Evolutionary conservation across 257 asterid genomes (phyloP).

Genomic region (Avicennia marina): DNA sequence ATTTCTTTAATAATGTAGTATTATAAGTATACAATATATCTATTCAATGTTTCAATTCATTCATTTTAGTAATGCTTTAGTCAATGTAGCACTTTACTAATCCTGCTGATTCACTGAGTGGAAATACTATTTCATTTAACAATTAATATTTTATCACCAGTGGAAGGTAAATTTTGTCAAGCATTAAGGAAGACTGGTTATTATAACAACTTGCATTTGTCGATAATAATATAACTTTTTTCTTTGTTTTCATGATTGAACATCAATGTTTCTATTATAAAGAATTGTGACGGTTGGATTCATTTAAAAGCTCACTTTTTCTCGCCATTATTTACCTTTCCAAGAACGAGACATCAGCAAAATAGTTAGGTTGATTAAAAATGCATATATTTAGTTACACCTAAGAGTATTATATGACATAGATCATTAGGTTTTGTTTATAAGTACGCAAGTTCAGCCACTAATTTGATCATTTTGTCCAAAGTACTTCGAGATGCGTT

Average conservation of each 20-base stretch:
- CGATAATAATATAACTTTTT: too few species aligned
- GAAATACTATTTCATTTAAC: neutral
- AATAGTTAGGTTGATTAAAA: neutral
- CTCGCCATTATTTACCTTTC: neutral
- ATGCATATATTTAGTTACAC: neutral
- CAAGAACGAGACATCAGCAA: neutral
- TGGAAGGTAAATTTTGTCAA: neutral
- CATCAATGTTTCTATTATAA: neutral
- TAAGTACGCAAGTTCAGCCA: neutral
- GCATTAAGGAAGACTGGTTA: neutral
- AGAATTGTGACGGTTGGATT: neutral
- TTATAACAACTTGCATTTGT: neutral
- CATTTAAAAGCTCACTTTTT: neutral
- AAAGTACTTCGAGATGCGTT: neutral
- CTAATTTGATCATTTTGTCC: neutral
- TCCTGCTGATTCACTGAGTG: neutral
- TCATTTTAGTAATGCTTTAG: too few species aligned
- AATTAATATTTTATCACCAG: neutral
- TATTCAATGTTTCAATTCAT: too few species aligned
- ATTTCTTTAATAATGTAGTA: too few species aligned
- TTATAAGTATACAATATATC: too few species aligned
- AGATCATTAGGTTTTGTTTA: neutral
- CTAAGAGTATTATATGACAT: neutral
- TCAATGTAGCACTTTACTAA: neutral
- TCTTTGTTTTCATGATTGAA: neutral